These are phyloP conservation scores for Ministeria vibrans DNA, from an alignment of 78 protist genomes.

Conservation along the genomic window DNA sequence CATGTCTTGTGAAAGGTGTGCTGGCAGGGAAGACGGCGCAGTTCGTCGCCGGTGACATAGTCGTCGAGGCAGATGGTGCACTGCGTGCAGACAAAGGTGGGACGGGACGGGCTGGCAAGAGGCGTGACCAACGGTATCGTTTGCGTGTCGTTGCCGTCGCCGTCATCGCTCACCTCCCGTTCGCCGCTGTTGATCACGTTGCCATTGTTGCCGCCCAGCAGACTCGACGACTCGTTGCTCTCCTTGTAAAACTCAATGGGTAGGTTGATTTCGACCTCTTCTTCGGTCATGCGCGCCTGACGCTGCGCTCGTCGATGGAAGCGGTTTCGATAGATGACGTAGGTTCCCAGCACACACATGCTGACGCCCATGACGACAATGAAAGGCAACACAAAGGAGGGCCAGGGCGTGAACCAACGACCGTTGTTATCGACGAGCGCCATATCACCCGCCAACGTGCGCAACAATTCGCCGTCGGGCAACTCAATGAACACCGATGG, in stretches of 20 bases:
- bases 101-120: not conserved
- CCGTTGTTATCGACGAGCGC: not conserved
- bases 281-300: not conserved
- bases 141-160: no score
- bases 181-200: no score
- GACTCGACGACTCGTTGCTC: no score
- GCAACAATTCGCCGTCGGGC: not conserved
- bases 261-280: no score
- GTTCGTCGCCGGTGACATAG: not conserved
- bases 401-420: not conserved
- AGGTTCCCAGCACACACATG: not conserved
- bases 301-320: not conserved
- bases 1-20: conserved; percentile 23
- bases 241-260: no score
- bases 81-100: not conserved
- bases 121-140: no score
- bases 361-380: not conserved
- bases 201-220: no score
- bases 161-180: no score
- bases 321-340: not conserved
- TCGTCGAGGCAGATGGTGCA: conserved; percentile 26
- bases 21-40: conserved; percentile 18
- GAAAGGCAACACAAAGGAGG: not conserved
- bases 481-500: not conserved
- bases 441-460: not conserved